These are phyloP conservation scores for Nigrospora sphaerica DNA, from an alignment of 2,329 filamentous ascomycete genomes.

Conservation along the genomic window DNA sequence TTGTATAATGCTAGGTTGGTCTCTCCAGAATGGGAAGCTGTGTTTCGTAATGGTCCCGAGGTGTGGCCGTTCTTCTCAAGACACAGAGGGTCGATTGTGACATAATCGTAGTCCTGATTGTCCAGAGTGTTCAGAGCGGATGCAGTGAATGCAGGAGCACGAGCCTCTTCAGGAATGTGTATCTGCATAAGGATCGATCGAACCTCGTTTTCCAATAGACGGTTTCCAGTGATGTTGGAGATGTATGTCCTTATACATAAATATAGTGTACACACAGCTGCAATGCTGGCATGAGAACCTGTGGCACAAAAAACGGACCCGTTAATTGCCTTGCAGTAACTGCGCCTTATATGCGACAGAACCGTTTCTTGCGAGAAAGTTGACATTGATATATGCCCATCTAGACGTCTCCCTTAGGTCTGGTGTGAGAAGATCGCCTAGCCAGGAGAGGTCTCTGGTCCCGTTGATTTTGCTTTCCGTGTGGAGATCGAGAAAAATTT, in stretches of 20 bases:
- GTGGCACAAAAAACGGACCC: too few species aligned
- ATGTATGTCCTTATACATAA: not conserved
- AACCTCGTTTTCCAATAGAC: not conserved
- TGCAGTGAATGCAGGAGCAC: too few species aligned
- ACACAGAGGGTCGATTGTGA: not conserved
- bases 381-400: not conserved
- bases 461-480: not conserved
- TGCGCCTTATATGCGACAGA: too few species aligned
- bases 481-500: not conserved
- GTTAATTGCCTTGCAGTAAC: too few species aligned
- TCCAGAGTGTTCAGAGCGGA: not conserved
- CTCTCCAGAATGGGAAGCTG: not conserved
- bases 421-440: not conserved
- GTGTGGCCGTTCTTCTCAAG: not conserved
- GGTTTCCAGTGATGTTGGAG: not conserved
- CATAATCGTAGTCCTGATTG: not conserved
- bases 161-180: too few species aligned
- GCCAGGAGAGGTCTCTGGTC: not conserved
- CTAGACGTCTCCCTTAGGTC: not conserved
- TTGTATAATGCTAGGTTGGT: not conserved
- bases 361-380: not conserved
- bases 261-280: not conserved
- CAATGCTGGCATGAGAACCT: too few species aligned
- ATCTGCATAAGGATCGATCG: not conserved
- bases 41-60: not conserved